Base-by-base conservation (phyloP, 2,329 filamentous ascomycete species). In the Colletotrichum sp. region DNA sequence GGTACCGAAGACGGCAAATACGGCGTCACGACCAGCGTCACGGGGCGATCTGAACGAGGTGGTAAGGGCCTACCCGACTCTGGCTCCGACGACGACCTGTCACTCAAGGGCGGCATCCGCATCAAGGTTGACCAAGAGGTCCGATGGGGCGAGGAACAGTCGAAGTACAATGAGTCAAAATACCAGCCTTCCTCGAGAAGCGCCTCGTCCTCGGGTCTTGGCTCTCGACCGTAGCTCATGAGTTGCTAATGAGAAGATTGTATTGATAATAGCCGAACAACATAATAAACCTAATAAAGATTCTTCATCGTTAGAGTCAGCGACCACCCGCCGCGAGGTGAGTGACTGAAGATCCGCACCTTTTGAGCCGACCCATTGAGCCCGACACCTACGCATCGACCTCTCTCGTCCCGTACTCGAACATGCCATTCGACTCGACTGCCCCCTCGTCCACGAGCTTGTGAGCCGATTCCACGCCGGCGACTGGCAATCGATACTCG, bases 401-500 rank as follows among this genome's bases (percentile, higher is more conserved):
- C 52, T 75, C 74, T 32, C 71, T 71, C 36, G 67, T 71, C 13
- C 36, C 38, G 30, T 67, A 75, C 30, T 70, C 60, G 52, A 84
- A 82, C 81, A 84, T 81, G 21, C 78, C 78, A 66, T 84, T 84
- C 8, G 83, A 85, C 24, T 79, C 60, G n/a, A 81, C 80, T 2
- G 78, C 70, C 21, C 82, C 81, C 26, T 80, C 78, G 55, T 84
- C 80, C 8, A 79, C 76, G 80, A 85, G 78, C 78, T 85, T 85
- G 1, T 74, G 61, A 1, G 83, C 81, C 8, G 82, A 81, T 15
- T 85, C 83, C 6, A 78, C 30, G 0, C 83, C 83, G 0, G 78
- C 78, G 0, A 85, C 84, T 0, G 84, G 83, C 5, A 85, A 80
- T 1, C 77, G 78, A 34, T 83, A 85, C 71, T 84, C 81, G 3